Percentiles rank a stretch among this genome's conserved stretches.
Conservation (phyloP, 148 eudicot genomes). For the Rhododendron vialii region DNA sequence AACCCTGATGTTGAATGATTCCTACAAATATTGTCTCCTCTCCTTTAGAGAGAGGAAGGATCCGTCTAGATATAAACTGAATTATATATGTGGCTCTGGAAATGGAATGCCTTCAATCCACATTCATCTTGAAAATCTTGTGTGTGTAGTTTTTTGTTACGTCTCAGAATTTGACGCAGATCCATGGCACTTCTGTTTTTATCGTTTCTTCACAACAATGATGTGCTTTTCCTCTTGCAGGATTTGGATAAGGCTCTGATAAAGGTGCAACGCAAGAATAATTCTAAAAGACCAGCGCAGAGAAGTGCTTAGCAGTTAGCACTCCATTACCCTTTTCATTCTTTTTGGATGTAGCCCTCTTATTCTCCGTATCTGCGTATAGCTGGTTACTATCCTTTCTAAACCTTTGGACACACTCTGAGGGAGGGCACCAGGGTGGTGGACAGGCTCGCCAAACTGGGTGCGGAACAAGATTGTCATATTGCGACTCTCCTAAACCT, state of each 20-base stretch:
- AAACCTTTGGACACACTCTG: no score
- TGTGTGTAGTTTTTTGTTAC: background rate
- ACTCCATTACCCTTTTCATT: background rate
- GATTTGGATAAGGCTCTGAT: slow-evolving; percentile 60
- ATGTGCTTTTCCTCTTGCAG: slow-evolving; percentile 24
- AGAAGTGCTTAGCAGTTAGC: slow-evolving; percentile 18
- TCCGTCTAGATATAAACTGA: no score
- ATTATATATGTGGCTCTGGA: background rate
- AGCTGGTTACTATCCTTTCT: no score
- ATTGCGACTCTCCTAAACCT: no score
- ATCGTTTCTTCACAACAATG: background rate
- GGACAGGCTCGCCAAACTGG: no score
- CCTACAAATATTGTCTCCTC: background rate
- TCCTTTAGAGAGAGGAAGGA: background rate
- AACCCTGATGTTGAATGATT: background rate
- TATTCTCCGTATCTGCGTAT: no score
- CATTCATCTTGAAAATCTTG: background rate
- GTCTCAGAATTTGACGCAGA: background rate
- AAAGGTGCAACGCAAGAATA: slow-evolving; percentile 69
- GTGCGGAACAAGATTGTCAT: no score
- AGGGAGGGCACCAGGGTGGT: no score
- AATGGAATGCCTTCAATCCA: background rate
- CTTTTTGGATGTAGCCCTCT: no score
- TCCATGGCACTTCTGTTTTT: background rate
- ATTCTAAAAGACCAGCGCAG: slow-evolving; percentile 62